Conservation (phyloP, 768 basidiomycete genomes). For the Hemileccinum rubropunctum region DNA sequence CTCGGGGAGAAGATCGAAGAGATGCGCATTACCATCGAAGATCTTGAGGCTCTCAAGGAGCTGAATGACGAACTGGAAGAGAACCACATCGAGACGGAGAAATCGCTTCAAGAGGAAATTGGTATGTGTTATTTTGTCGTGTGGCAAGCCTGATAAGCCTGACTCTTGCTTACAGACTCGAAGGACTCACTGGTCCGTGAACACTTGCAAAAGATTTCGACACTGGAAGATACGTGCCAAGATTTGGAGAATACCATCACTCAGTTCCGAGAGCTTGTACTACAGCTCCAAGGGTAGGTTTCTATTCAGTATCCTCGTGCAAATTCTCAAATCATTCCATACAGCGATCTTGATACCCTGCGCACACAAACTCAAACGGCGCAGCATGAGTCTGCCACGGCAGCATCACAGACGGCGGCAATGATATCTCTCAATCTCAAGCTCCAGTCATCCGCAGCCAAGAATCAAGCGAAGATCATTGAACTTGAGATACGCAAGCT, state of each 20-base stretch:
- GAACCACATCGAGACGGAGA: slow-evolving; percentile 92
- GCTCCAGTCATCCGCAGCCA: slow-evolving; percentile 85
- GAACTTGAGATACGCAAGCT: slow-evolving; percentile 86
- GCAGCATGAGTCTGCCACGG: slow-evolving; percentile 77
- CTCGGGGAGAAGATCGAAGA: slow-evolving; percentile 98
- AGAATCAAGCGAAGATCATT: slow-evolving; percentile 86
- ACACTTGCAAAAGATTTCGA: slow-evolving; percentile 57
- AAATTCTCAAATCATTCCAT: slow-evolving; percentile 9
- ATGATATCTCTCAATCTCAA: slow-evolving; percentile 95
- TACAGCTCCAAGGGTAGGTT: slow-evolving; percentile 72
- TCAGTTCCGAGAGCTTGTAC: slow-evolving; percentile 92
- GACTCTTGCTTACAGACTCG: slow-evolving; percentile 43
- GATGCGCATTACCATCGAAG: slow-evolving; percentile 94
- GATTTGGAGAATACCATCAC: slow-evolving; percentile 86
- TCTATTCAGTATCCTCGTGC: background rate
- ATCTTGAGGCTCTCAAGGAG: slow-evolving; percentile 93
- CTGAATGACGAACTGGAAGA: slow-evolving; percentile 97
- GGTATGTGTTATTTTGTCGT: slow-evolving; percentile 45
- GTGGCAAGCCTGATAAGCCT: background rate
- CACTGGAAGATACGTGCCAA: slow-evolving; percentile 73
- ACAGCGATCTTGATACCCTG: slow-evolving; percentile 83
- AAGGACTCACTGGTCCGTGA: slow-evolving; percentile 74
- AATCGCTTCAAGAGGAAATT: slow-evolving; percentile 83
- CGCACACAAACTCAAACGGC: slow-evolving; percentile 84
- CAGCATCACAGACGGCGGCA: slow-evolving; percentile 85